Evolutionary conservation across 495 filamentous ascomycete species (phyloP).

Genomic region (Recurvomyces mirabilis): DNA sequence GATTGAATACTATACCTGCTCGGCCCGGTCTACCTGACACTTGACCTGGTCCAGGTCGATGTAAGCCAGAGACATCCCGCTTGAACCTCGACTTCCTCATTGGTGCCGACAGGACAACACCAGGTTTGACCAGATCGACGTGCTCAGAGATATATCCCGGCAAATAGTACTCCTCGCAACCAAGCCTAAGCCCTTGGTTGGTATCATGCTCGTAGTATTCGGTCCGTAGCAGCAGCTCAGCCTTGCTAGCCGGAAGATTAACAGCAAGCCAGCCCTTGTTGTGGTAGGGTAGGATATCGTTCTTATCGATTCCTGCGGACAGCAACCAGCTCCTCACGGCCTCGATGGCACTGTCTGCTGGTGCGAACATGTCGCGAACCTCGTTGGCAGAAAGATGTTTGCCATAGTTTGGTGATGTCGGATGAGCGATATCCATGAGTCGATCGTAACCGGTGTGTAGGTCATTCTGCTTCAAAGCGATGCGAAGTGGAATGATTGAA

Average conservation of each 20-base stretch:
- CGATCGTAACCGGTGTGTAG: slow-evolving; percentile 13
- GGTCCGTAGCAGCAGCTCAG: slow-evolving; percentile 14
- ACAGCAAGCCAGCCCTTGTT: slow-evolving; percentile 18
- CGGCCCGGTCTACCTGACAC: no score
- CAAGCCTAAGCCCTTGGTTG: not conserved
- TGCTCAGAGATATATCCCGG: slow-evolving; percentile 10
- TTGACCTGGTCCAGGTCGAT: no score
- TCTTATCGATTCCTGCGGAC: slow-evolving; percentile 2
- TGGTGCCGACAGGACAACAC: slow-evolving; percentile 5
- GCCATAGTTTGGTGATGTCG: slow-evolving; percentile 10
- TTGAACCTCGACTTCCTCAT: slow-evolving; percentile 9
- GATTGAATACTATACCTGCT: no score
- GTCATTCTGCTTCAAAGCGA: slow-evolving; percentile 9
- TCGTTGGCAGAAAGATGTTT: slow-evolving; percentile 10
- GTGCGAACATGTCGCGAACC: slow-evolving; percentile 13
- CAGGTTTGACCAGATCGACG: slow-evolving; percentile 16
- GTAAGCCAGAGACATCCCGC: no score
- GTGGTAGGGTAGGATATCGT: not conserved
- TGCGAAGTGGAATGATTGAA: slow-evolving; percentile 16
- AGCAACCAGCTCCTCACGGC: slow-evolving; percentile 13
- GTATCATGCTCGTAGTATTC: slow-evolving; percentile 9
- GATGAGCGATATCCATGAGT: slow-evolving; percentile 17
- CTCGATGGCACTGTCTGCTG: slow-evolving; percentile 1
- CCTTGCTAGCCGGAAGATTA: slow-evolving; percentile 3
- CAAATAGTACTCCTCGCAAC: slow-evolving; percentile 14